phyloP scores from a whole-genome alignment of 2,329 filamentous ascomycete genomes.

The Aureobasidium sp. region DNA sequence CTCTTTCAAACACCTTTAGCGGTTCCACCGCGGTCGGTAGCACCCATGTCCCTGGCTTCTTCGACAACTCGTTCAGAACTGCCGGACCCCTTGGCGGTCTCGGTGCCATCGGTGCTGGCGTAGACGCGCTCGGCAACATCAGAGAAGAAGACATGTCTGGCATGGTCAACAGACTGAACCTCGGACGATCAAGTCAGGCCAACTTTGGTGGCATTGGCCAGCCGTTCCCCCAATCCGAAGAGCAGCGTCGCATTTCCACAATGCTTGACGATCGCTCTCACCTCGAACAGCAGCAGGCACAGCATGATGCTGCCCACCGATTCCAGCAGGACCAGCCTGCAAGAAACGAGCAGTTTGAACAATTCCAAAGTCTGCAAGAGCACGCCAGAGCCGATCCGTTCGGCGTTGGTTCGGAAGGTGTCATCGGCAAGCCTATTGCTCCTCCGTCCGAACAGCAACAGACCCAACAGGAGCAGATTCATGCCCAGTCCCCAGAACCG shows the following conservation, averaged over 20 bases:
- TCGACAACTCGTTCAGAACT: constrained; percentile 50
- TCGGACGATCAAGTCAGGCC: constrained; percentile 39
- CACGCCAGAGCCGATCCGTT: constrained; percentile 17
- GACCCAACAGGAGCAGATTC: constrained; percentile 20
- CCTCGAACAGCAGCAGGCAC: constrained; percentile 52
- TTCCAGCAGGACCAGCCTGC: constrained; percentile 38
- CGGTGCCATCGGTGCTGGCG: constrained; percentile 36
- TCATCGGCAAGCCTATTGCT: constrained; percentile 26
- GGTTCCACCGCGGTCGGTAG: constrained; percentile 14
- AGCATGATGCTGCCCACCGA: constrained; percentile 39
- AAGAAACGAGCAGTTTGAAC: constrained; percentile 59
- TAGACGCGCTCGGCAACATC: constrained; percentile 36
- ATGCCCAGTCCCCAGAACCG: neutral
- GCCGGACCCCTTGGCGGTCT: constrained; percentile 27
- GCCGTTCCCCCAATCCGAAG: constrained; percentile 35
- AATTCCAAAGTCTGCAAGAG: constrained; percentile 71
- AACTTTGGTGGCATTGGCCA: constrained; percentile 39
- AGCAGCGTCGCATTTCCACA: constrained; percentile 46
- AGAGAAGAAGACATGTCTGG: constrained; percentile 63
- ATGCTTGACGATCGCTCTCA: constrained; percentile 54
- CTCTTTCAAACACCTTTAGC: constrained; percentile 37
- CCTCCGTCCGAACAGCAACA: constrained; percentile 13
- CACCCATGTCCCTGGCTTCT: constrained; percentile 51
- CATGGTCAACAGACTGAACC: constrained; percentile 56
- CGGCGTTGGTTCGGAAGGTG: constrained; percentile 23